Evolutionary conservation across 345 rosid genomes (phyloP).

Genomic region (Rubroshorea leprosula): DNA sequence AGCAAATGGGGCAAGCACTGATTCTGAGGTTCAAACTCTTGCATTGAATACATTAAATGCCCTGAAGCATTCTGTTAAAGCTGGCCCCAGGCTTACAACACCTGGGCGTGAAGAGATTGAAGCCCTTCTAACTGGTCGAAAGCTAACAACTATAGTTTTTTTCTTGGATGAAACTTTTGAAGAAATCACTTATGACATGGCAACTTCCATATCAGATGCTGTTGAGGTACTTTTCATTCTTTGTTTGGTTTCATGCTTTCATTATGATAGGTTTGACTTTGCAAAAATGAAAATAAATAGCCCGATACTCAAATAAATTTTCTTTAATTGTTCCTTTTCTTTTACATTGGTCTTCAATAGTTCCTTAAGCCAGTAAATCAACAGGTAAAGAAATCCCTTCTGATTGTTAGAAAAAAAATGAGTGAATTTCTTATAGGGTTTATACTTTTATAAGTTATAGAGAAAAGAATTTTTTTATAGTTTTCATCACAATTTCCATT

Average conservation of each 20-base stretch:
- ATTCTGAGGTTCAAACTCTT: slow-evolving; percentile 73
- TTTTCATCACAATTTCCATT: background rate
- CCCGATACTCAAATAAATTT: background rate
- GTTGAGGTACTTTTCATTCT: slow-evolving; percentile 66
- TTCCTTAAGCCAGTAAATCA: background rate
- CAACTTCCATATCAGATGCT: slow-evolving; percentile 90
- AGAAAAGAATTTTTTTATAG: background rate
- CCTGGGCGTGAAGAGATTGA: slow-evolving; percentile 98
- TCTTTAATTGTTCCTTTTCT: background rate
- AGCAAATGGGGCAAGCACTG: slow-evolving; percentile 57
- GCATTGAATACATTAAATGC: slow-evolving; percentile 82
- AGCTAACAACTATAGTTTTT: slow-evolving; percentile 91
- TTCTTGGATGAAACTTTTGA: slow-evolving; percentile 97
- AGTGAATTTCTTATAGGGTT: background rate
- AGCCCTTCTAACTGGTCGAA: slow-evolving; percentile 76
- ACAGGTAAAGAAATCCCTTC: background rate
- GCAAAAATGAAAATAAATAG: no score
- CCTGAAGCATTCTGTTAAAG: slow-evolving; percentile 84
- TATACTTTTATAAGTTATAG: no score
- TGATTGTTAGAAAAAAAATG: background rate
- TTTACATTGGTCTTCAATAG: no score
- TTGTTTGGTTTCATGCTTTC: background rate
- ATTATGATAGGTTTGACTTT: no score
- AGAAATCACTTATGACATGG: slow-evolving; percentile 95
- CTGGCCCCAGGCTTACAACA: slow-evolving; percentile 83